Evolutionary conservation across 2,329 filamentous ascomycete genomes (phyloP).

Genomic region (Onygenales sp.): DNA sequence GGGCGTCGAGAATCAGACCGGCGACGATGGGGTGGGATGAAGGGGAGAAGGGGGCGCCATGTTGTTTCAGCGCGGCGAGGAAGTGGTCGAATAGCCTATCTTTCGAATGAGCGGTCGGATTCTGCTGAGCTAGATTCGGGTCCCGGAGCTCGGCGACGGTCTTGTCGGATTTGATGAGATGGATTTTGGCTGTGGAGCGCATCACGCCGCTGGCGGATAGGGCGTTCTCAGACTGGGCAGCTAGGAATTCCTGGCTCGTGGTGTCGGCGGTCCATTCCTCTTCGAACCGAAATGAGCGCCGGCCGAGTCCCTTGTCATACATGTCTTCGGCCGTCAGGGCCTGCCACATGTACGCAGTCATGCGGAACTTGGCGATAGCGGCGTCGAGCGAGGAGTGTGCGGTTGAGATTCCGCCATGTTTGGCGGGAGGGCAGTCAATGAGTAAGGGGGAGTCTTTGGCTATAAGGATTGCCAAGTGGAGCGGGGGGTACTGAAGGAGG

Average conservation of each 20-base stretch:
- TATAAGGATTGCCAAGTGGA: conserved; percentile 15
- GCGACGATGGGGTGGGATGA: conserved; percentile 12
- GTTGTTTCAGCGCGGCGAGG: conserved; percentile 6
- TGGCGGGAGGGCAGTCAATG: conserved; percentile 14
- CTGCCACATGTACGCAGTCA: conserved; percentile 18
- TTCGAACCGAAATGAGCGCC: conserved; percentile 17
- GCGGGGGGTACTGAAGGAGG: conserved; percentile 12
- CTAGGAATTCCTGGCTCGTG: not conserved
- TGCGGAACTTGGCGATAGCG: conserved; percentile 14
- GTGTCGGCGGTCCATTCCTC: conserved; percentile 14
- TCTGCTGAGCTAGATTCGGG: conserved; percentile 13
- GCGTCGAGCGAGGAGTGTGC: conserved; percentile 12
- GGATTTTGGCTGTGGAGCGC: conserved; percentile 10
- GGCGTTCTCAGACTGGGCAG: not conserved
- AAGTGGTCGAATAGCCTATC: conserved; percentile 13
- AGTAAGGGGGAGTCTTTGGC: conserved; percentile 15
- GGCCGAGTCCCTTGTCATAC: conserved; percentile 13
- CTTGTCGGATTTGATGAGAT: conserved; percentile 13
- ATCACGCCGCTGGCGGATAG: not conserved
- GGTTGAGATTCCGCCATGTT: conserved; percentile 11
- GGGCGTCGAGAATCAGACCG: conserved; percentile 14
- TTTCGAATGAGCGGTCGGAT: conserved; percentile 5
- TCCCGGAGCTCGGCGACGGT: conserved; percentile 13
- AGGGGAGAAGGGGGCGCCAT: conserved; percentile 11
- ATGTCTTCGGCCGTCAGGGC: conserved; percentile 16